Evolutionary conservation across 1,139 yeast genomes (phyloP), one percentile per base, ranked within the genome.

Genomic region (Sugiyamaella paludigena): DNA sequence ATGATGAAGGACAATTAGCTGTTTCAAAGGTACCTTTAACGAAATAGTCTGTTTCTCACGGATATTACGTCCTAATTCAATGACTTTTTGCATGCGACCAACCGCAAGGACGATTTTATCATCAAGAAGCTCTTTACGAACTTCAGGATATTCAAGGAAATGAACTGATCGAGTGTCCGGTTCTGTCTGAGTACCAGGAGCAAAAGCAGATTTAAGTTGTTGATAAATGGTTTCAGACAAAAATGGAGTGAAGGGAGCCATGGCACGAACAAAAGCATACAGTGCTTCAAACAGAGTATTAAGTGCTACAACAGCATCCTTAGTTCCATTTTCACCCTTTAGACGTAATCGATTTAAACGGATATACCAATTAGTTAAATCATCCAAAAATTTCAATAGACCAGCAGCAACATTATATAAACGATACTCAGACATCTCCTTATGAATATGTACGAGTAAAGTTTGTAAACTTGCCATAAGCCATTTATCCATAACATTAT

Each of bases 191-290:
- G 54, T 45, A 49, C 69, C 67, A 40, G 70, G 73, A 60, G 83
- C 77, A 69, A 88, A 83, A 62, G 74, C 81, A 36, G 74, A 75
- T 66, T 76, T 80, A 69, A 94, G 72, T 70, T 80, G 83, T 67
- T 82, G 84, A 73, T 89, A 94, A 60, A 94, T 86, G 62, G 82
- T 81, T 66, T 94, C 99, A 47, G 98, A 78, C 69, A 94, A 77
- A 78, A 84, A 94, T 55, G 99, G 99, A 47, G 98, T 89, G 74
- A 94, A 94, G 57, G 99, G 98, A 52, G 98, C 98, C 97, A 94
- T 91, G 41, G 96, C 94, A 68, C 97, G 82, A 40, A 83, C 86
- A 64, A 94, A 81, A 37, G 88, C 88, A 68, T 86, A 85, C 59
- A 91, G 76, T 31, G 95, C 96, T 69, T 88, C 96, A 51, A 88